A percentile compares a stretch with the other conserved stretches of the same genome.
Evolutionary conservation across 108 stramenopile genomes (phyloP).

Genomic region (Discostella pseudostelligera): DNA sequence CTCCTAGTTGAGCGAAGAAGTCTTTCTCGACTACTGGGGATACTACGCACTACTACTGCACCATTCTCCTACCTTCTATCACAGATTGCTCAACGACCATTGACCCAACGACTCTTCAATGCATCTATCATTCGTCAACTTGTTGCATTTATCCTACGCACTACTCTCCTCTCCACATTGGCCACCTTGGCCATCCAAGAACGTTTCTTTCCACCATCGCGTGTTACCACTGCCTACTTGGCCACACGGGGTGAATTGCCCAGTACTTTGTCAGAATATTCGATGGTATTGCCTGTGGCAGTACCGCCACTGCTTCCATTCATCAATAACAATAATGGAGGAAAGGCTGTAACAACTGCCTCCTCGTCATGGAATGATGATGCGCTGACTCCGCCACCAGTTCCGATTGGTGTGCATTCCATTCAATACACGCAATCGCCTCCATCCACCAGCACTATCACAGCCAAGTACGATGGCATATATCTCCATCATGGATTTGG

Average conservation of each 20-base stretch:
- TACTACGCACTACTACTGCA: background rate
- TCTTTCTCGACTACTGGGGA: conserved; percentile 15
- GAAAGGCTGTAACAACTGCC: background rate
- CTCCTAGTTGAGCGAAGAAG: conserved; percentile 27
- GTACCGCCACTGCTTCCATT: background rate
- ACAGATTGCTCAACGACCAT: background rate
- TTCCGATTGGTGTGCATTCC: conserved; percentile 60
- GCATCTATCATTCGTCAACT: background rate
- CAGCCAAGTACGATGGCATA: conserved; percentile 44
- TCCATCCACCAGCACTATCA: conserved; percentile 8
- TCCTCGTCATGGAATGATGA: conserved; percentile 3
- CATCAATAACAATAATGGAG: background rate
- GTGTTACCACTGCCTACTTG: conserved; percentile 54
- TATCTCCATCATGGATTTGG: conserved; percentile 86
- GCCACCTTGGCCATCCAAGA: conserved; percentile 56
- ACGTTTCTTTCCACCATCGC: conserved; percentile 47
- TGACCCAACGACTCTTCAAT: background rate
- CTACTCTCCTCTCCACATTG: conserved; percentile 18
- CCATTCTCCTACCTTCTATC: too few relatives aligned
- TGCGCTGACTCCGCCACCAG: background rate
- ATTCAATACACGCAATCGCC: conserved; percentile 35
- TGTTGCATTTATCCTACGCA: background rate
- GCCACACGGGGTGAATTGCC: conserved; percentile 54
- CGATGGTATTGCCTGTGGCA: conserved; percentile 27
- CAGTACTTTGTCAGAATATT: conserved; percentile 57